Conservation (phyloP, 768 basidiomycete species). For the Rhodotorula babjevae region DNA sequence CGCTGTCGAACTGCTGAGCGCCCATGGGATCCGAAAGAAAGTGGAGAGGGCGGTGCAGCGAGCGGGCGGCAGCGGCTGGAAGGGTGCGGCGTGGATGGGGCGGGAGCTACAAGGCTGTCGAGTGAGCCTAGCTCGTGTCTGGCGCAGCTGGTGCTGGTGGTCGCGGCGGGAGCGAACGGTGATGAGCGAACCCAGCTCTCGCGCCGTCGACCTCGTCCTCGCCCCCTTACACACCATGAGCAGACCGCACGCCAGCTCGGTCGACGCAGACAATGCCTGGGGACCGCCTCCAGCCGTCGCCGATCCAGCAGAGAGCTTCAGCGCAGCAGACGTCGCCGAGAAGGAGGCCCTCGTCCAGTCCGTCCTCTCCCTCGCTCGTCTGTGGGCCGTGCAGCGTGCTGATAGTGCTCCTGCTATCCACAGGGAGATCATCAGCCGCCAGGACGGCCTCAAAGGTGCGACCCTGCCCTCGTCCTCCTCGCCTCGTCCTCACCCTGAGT, state of each 20-base stretch:
- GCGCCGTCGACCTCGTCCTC: not conserved
- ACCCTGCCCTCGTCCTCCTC: too few relatives aligned
- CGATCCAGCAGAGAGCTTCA: not conserved
- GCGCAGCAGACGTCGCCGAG: conserved; percentile 18
- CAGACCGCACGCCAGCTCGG: conserved; percentile 24
- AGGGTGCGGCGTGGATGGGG: too few relatives aligned
- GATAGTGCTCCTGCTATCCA: fast-evolving
- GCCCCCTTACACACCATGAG: not conserved
- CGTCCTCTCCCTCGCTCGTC: not conserved
- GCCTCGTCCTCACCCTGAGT: not conserved
- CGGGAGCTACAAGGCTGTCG: too few relatives aligned
- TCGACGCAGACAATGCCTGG: conserved; percentile 34
- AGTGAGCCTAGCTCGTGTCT: too few relatives aligned
- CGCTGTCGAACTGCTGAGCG: conserved; percentile 25
- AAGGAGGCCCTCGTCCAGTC: conserved; percentile 28
- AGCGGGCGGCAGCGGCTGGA: not conserved
- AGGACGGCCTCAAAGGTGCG: conserved; percentile 30
- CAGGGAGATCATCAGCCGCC: conserved; percentile 29
- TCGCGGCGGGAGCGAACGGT: not conserved
- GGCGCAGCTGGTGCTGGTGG: too few relatives aligned
- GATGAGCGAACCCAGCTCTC: not conserved
- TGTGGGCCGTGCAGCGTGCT: not conserved
- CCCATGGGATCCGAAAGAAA: not conserved
- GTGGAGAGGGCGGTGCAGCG: too few relatives aligned
- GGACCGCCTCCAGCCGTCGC: not conserved